Percentiles rank a stretch among this genome's conserved stretches.
Evolutionary conservation across 257 asterid species (phyloP).

Genomic region (Sherardia arvensis): DNA sequence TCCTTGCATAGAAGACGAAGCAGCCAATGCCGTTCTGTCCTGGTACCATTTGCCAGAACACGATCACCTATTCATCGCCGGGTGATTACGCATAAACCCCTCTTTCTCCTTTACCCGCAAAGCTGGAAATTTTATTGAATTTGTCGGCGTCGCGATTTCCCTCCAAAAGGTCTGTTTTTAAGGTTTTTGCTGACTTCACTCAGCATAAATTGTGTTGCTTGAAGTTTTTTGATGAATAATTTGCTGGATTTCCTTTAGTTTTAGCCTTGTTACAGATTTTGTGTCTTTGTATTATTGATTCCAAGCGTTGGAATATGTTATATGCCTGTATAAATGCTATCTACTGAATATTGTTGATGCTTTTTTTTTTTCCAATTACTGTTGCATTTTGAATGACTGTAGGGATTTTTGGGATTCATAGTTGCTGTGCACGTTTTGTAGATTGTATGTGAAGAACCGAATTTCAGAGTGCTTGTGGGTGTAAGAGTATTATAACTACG

Average conservation of each 20-base stretch:
- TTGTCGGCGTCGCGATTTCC: constrained; percentile 11
- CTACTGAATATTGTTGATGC: constrained; percentile 19
- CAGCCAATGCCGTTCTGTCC: not conserved
- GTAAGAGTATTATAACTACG: not conserved
- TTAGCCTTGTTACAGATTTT: not conserved
- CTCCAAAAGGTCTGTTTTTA: constrained; percentile 16
- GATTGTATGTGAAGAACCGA: constrained; percentile 8
- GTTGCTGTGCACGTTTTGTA: not conserved
- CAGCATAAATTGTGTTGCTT: not conserved
- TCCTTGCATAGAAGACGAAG: not conserved
- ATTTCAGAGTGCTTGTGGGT: constrained; percentile 10
- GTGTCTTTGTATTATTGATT: constrained; percentile 11
- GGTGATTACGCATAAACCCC: constrained; percentile 8
- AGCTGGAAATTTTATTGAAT: constrained; percentile 14
- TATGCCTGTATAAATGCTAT: constrained; percentile 8
- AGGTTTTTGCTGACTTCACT: not conserved
- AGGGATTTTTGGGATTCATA: constrained; percentile 3
- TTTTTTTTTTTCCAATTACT: constrained; percentile 19
- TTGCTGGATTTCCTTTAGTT: not conserved
- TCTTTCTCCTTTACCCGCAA: constrained; percentile 11
- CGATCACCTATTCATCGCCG: not conserved
- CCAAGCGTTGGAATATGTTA: constrained; percentile 16
- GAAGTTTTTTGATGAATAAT: not conserved
- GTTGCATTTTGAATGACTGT: constrained; percentile 3
- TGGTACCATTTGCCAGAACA: not conserved